phyloP scores from a whole-genome alignment of 306 rosid species.

The Canavalia gladiata region DNA sequence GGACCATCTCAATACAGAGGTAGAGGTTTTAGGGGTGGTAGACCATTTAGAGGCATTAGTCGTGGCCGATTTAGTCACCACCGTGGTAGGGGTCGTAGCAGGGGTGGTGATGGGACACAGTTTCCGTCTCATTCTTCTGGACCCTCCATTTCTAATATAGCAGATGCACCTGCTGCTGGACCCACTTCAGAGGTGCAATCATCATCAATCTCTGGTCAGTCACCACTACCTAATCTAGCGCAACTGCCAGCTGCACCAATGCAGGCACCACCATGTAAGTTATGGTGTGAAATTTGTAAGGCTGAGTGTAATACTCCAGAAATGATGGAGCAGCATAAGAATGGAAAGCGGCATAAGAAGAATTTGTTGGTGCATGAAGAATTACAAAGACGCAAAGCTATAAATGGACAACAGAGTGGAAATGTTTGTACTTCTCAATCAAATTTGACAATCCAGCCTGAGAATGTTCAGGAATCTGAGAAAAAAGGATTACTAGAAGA shows the following conservation, averaged over 20 bases:
- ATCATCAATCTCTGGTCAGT: conserved; percentile 52
- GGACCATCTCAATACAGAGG: conserved; percentile 68
- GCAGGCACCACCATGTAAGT: conserved; percentile 56
- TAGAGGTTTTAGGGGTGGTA: conserved; percentile 69
- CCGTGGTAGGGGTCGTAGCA: conserved; percentile 58
- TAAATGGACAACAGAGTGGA: conserved; percentile 54
- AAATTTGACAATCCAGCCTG: conserved; percentile 54
- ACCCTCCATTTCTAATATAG: conserved; percentile 47
- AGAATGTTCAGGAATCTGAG: conserved; percentile 53
- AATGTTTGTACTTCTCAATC: conserved; percentile 57
- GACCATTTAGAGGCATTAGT: conserved; percentile 67
- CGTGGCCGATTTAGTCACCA: conserved; percentile 39
- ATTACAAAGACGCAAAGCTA: conserved; percentile 69
- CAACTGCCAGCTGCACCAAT: conserved; percentile 61
- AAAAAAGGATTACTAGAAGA: conserved; percentile 45
- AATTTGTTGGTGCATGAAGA: conserved; percentile 66
- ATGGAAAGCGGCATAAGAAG: conserved; percentile 79
- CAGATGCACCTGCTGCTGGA: conserved; percentile 51
- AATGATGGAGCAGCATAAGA: conserved; percentile 76
- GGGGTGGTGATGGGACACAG: conserved; percentile 63
- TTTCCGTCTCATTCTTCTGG: conserved; percentile 56
- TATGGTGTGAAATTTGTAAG: conserved; percentile 81
- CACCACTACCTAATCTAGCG: conserved; percentile 45
- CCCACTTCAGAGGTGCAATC: conserved; percentile 51
- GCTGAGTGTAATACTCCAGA: conserved; percentile 77